Evolutionary conservation across 192 early-diverging fungal species (phyloP).

Genomic region (Thamnidium elegans): DNA sequence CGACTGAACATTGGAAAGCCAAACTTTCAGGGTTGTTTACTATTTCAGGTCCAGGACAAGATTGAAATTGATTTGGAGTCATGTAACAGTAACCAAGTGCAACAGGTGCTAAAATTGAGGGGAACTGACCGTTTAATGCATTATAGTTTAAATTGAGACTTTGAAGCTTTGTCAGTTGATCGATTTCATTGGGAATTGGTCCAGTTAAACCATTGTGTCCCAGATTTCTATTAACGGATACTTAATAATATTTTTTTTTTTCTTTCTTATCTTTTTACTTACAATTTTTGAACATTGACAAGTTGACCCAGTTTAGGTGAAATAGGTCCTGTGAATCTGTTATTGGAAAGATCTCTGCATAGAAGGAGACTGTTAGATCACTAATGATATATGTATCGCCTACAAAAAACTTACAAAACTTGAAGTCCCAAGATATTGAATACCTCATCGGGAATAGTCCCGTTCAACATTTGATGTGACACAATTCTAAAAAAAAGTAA

Average conservation of each 20-base stretch:
- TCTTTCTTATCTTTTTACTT: neutral
- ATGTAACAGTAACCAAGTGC: slow-evolving; percentile 22
- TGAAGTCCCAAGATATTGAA: slow-evolving; percentile 17
- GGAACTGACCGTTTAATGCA: slow-evolving; percentile 27
- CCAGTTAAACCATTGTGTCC: slow-evolving; percentile 26
- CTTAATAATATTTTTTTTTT: neutral
- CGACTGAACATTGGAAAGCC: slow-evolving; percentile 31
- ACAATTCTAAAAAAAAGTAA: slow-evolving; percentile 8
- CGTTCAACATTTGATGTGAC: slow-evolving; percentile 21
- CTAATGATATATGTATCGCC: too few species aligned
- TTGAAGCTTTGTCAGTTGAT: slow-evolving; percentile 15
- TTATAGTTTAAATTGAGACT: slow-evolving; percentile 29
- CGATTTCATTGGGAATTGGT: slow-evolving; percentile 22
- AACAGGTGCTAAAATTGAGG: slow-evolving; percentile 23
- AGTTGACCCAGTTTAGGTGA: slow-evolving; percentile 22
- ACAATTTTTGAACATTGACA: slow-evolving; percentile 27
- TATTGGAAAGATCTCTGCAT: slow-evolving; percentile 34
- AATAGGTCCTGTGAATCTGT: slow-evolving; percentile 27
- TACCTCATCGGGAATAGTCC: slow-evolving; percentile 24
- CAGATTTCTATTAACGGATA: slow-evolving; percentile 14
- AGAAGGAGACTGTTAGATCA: neutral
- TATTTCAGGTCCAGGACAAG: slow-evolving; percentile 16
- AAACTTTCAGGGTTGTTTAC: slow-evolving; percentile 20
- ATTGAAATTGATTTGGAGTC: slow-evolving; percentile 30
- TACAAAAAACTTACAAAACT: slow-evolving; percentile 20